Conservation (phyloP, 2,329 filamentous ascomycete species). For the Penicillium digitatum region DNA sequence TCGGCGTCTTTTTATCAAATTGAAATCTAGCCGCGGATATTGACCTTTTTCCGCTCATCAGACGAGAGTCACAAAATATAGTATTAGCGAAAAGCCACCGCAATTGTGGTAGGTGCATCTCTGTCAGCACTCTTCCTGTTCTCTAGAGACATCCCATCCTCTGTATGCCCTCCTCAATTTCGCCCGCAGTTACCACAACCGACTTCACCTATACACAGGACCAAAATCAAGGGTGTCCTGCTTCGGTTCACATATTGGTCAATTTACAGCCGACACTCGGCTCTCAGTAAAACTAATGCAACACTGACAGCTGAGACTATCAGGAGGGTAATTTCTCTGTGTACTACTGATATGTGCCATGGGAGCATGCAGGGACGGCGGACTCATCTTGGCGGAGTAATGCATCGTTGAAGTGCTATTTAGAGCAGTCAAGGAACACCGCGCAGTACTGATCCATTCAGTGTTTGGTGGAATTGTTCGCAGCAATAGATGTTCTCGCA, state of each 20-base stretch:
- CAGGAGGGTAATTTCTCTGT: slow-evolving; percentile 30
- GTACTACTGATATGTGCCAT: slow-evolving; percentile 35
- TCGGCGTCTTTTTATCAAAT: neutral
- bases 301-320: slow-evolving; percentile 22
- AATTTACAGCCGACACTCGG: slow-evolving; percentile 23
- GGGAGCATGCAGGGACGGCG: slow-evolving; percentile 28
- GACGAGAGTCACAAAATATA: neutral
- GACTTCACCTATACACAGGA: slow-evolving; percentile 20
- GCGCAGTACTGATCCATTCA: slow-evolving; percentile 10
- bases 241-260: slow-evolving; percentile 29
- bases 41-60: neutral
- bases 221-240: slow-evolving; percentile 13
- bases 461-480: slow-evolving; percentile 31
- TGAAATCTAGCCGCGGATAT: neutral
- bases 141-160: slow-evolving; percentile 26
- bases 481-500: slow-evolving; percentile 28
- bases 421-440: slow-evolving; percentile 10
- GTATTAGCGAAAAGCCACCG: neutral
- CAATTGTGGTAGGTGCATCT: neutral
- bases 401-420: slow-evolving; percentile 21
- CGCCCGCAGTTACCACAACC: slow-evolving; percentile 29
- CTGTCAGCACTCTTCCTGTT: slow-evolving; percentile 16
- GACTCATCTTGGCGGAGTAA: slow-evolving; percentile 26
- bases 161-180: slow-evolving; percentile 28
- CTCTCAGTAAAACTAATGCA: slow-evolving; percentile 14